Evolutionary conservation across 2,329 filamentous ascomycete species (phyloP), one percentile per base, ranked within the genome.

Genomic region (Microdochium trichocladiopsis): DNA sequence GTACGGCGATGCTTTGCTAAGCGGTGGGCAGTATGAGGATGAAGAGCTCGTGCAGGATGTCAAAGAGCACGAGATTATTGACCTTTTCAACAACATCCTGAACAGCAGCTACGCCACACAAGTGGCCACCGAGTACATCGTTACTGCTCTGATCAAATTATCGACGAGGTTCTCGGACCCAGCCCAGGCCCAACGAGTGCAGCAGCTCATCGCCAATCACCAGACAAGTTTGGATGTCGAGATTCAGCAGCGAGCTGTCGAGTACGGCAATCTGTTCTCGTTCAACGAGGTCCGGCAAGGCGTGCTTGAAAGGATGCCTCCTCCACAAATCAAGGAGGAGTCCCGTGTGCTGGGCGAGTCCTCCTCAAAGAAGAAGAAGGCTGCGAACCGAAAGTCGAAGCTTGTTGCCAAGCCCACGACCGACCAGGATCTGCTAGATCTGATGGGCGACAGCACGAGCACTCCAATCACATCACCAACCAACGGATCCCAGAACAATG

Each of bases 271-370:
- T 63, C 77, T 99, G n/a, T 97, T 99, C 63, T 82, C 83, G 1
- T 90, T 90, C 62, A 92, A 99, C 60, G 78, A 90, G 55, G 88
- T 99, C 52, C 85, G 93, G 51, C 82, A 82, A 54, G 94, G 94
- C 53, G 94, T 99, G 2, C 75, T 99, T 11, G 94, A 99, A 72
- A 95, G 94, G 69, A 99, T 99, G 95, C 94, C 94, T 8, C 83
- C 94, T 2, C 94, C 94, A 9, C 93, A 97, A 68, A 97, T 99
- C 63, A 90, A 93, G 59, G 94, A 99, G 67, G 90, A 95, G 67
- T 93, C 94, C 51, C 81, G 93, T 55, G 92, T 96, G 2, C 77
- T 99, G 18, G 92, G 92, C 45, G 88, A 93, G 62, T 86, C 90
- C 1, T 77, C 83, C 1, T 85, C 84, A 68, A 82, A 86, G 61